Conservation (phyloP, 1,284 basidiomycete genomes). For the Tilletia walkeri region DNA sequence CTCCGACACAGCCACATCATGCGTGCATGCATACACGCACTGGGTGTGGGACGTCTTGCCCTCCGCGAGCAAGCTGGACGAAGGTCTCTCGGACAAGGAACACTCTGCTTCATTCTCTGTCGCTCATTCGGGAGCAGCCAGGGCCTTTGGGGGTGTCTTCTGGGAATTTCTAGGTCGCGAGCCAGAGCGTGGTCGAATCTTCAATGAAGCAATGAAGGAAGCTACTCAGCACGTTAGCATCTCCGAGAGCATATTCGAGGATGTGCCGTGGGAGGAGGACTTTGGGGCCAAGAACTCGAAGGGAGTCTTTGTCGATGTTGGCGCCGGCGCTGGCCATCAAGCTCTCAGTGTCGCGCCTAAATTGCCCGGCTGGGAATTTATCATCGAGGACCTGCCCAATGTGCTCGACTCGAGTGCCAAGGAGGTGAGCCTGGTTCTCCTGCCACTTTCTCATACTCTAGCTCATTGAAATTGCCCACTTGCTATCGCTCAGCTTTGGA, state of each 20-base stretch:
- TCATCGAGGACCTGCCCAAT: slow-evolving; percentile 17
- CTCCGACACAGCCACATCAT: background rate
- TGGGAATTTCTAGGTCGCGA: background rate
- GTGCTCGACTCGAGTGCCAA: slow-evolving; percentile 16
- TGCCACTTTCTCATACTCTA: background rate
- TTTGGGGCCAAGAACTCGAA: slow-evolving; percentile 1
- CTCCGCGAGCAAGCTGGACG: background rate
- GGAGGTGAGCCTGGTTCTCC: slow-evolving; percentile 2
- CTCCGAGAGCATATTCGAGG: background rate
- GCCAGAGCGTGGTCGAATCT: background rate
- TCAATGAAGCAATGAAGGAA: background rate
- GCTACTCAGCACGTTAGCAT: background rate
- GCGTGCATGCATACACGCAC: background rate
- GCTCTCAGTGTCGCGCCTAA: background rate
- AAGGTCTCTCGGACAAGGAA: background rate
- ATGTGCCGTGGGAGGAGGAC: slow-evolving; percentile 7
- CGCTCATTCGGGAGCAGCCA: background rate
- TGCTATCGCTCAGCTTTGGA: slow-evolving; percentile 10
- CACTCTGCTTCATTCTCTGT: background rate
- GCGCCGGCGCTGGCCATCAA: slow-evolving; percentile 14
- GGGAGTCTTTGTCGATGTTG: slow-evolving; percentile 18
- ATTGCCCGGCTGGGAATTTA: slow-evolving; percentile 16
- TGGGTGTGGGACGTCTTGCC: background rate
- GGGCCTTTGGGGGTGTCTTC: background rate
- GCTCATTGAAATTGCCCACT: background rate